phyloP scores from a whole-genome alignment of 139 green algal species.

The Chlorella ohadii region DNA sequence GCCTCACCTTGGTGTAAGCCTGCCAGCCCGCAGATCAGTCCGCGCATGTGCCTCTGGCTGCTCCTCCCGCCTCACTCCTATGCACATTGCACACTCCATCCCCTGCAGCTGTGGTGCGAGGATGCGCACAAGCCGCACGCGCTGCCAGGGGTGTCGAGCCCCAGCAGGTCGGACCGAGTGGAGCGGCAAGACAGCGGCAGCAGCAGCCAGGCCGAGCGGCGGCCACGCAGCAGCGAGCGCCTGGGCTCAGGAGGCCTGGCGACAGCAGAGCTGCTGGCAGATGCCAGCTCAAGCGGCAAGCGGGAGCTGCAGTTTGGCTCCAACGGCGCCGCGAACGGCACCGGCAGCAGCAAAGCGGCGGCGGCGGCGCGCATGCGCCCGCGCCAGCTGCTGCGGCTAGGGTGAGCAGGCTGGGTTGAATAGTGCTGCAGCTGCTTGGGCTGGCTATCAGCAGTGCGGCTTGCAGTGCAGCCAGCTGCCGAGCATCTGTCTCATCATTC shows the following conservation, averaged over 20 bases:
- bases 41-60: too few relatives aligned
- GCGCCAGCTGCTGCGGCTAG: slow-evolving; percentile 24
- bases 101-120: background rate
- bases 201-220: slow-evolving; percentile 6
- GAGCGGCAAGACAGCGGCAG: slow-evolving; percentile 24
- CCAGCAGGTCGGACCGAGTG: background rate
- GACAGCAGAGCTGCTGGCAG: background rate
- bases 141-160: background rate
- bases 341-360: background rate
- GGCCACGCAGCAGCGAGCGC: background rate
- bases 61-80: background rate
- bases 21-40: too few relatives aligned
- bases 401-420: background rate
- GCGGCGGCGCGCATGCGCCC: background rate
- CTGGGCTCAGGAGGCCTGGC: background rate
- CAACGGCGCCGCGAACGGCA: background rate
- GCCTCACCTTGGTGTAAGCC: too few relatives aligned
- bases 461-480: too few relatives aligned
- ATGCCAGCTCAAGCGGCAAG: background rate
- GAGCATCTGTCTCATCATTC: background rate
- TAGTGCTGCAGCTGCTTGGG: too few relatives aligned
- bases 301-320: background rate
- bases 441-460: too few relatives aligned
- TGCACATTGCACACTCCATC: background rate
- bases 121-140: background rate